Base-by-base conservation (phyloP, 164 flowering plant species). In the Akebia trifoliata region DNA sequence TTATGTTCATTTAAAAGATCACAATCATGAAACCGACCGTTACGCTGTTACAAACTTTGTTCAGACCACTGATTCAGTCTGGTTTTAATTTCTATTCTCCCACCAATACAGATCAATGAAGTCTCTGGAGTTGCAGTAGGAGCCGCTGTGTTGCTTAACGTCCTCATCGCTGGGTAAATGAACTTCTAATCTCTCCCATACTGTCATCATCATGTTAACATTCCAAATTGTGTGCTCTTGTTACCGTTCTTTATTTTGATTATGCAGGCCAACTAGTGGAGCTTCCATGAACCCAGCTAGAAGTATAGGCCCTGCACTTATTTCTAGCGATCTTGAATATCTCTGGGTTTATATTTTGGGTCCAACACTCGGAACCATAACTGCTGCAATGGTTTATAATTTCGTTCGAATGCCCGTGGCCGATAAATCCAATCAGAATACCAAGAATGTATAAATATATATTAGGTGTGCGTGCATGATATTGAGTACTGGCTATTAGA, bases 121-220 rank as follows among this genome's bases (percentile, higher is more conserved):
- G 43, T 74, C 8, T 18, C 75, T 18, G 85, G 85, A 44, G 69
- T 76, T 31, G 79, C 79, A 18, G 59, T 81, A 12, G 81, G 82
- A 25, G 73, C 51, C 4, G 57, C 76, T 1, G 6, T 74, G 15
- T 8, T 61, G 69, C 17, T 78, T 15, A 68, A 78, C 26, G 69
- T 61, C 24, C 46, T 76, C 17, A 37, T 80, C 45, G 77, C 80
- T 0, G 82, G 82, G 85, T 80, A 76, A n/a, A n/a, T n/a, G n/a
- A n/a, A n/a, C n/a, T n/a, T n/a, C n/a, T n/a, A n/a, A n/a, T n/a
- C n/a, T n/a, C n/a, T n/a, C n/a, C n/a, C n/a, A n/a, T n/a, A n/a
- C n/a, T n/a, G n/a, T n/a, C n/a, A n/a, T 34, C 49, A 48, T 52
- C 7, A 1, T 6, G 8, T 34, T 15, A 9, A n/a, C 46, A 2